Conservation (phyloP, 2,329 filamentous ascomycete genomes). For the Onygenales sp. region DNA sequence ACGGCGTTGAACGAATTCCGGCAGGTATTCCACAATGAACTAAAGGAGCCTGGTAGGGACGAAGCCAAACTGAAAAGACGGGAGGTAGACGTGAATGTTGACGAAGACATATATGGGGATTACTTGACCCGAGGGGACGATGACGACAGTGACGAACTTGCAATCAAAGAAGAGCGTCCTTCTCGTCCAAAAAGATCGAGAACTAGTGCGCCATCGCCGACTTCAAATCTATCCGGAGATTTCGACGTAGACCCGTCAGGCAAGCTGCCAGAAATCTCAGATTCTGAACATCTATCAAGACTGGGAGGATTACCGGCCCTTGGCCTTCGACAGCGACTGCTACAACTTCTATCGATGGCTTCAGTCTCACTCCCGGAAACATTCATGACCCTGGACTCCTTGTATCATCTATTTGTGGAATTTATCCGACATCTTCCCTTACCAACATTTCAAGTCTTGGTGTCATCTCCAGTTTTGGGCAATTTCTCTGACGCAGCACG, state of each 20-base stretch:
- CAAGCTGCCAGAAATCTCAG: constrained; percentile 8
- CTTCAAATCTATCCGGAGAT: neutral
- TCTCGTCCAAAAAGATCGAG: constrained; percentile 26
- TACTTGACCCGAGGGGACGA: constrained; percentile 28
- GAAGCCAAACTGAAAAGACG: constrained; percentile 28
- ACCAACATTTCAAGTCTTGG: constrained; percentile 36
- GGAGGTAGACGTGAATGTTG: constrained; percentile 34
- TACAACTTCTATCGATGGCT: constrained; percentile 32
- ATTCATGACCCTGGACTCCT: constrained; percentile 29
- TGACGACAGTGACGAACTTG: constrained; percentile 22
- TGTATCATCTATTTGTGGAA: constrained; percentile 36
- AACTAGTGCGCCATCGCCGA: constrained; percentile 3
- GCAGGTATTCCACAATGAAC: constrained; percentile 35
- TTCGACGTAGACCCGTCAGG: constrained; percentile 3
- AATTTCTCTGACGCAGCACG: constrained; percentile 31
- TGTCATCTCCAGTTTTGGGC: constrained; percentile 36
- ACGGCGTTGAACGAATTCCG: constrained; percentile 32
- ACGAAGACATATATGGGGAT: constrained; percentile 37
- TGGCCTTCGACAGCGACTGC: constrained; percentile 36
- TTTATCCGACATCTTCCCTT: constrained; percentile 37
- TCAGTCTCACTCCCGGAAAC: constrained; percentile 24
- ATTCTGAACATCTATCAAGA: constrained; percentile 16
- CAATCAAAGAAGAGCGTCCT: constrained; percentile 10
- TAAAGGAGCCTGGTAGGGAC: constrained; percentile 25
- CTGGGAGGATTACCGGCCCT: constrained; percentile 32